phyloP scores from a whole-genome alignment of 768 basidiomycete genomes.

The Tylopilus sp. region DNA sequence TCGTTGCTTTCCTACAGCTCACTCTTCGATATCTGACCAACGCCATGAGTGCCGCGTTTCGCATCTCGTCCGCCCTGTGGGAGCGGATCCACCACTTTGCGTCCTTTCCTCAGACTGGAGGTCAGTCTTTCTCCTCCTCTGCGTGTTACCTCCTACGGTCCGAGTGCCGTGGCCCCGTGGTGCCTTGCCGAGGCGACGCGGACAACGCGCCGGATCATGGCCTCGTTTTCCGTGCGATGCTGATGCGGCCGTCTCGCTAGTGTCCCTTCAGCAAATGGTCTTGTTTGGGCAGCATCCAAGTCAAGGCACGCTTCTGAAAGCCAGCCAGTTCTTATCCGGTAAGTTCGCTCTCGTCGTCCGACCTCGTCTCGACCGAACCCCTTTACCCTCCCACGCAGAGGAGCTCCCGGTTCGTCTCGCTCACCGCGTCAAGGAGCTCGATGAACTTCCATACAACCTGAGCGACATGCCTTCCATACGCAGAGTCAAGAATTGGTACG shows the following conservation, averaged over 20 bases:
- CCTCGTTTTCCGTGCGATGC: no score
- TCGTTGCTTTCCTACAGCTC: neutral
- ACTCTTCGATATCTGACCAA: conserved; percentile 11
- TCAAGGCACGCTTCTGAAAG: conserved; percentile 91
- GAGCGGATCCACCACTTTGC: conserved; percentile 90
- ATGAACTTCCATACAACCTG: conserved; percentile 89
- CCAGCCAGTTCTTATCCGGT: conserved; percentile 86
- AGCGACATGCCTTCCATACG: conserved; percentile 89
- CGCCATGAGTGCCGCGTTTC: conserved; percentile 48
- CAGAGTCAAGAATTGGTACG: conserved; percentile 98
- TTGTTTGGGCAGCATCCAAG: conserved; percentile 94
- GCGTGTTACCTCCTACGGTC: neutral
- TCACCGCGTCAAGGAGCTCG: conserved; percentile 94
- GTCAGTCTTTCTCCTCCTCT: conserved; percentile 38
- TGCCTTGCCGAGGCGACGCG: neutral
- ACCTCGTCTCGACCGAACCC: neutral
- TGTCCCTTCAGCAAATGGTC: conserved; percentile 97
- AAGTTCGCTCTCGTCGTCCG: conserved; percentile 11
- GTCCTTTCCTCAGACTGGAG: conserved; percentile 89
- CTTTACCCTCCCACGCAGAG: no score
- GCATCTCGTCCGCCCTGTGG: conserved; percentile 78
- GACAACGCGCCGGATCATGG: no score
- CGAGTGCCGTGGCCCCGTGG: neutral
- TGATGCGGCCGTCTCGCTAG: no score
- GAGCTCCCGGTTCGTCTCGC: conserved; percentile 94